These are phyloP conservation scores for Ceratocystis lukuohia DNA, from an alignment of 2,329 filamentous ascomycete species.

Conservation along the genomic window DNA sequence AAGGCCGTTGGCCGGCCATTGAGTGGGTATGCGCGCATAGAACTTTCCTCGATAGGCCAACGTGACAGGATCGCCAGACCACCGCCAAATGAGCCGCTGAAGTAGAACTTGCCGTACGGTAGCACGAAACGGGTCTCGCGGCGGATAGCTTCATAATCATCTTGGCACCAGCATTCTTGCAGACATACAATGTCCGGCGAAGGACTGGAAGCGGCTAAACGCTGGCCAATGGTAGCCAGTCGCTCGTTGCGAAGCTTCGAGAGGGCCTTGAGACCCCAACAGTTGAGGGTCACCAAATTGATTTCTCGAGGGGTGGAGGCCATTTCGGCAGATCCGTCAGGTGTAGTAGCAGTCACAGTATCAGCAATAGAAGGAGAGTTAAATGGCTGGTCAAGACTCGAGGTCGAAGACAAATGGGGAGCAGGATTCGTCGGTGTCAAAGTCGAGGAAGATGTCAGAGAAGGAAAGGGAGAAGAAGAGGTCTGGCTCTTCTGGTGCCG, in stretches of 20 bases:
- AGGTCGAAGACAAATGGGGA: background rate
- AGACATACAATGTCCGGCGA: conserved; percentile 77
- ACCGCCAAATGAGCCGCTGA: conserved; percentile 75
- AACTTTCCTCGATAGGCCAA: conserved; percentile 86
- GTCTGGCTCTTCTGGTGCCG: conserved; percentile 15
- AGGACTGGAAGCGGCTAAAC: conserved; percentile 55
- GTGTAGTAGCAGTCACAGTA: conserved; percentile 12
- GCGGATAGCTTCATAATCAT: conserved; percentile 70
- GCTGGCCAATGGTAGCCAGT: conserved; percentile 68
- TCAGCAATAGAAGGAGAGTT: background rate
- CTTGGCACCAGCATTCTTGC: conserved; percentile 85
- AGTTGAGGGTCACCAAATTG: conserved; percentile 80
- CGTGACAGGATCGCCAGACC: conserved; percentile 78
- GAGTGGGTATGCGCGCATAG: conserved; percentile 75
- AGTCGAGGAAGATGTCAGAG: background rate
- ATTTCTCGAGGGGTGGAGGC: conserved; percentile 36
- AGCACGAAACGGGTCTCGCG: conserved; percentile 58
- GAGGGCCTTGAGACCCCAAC: conserved; percentile 88
- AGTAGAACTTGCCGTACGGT: conserved; percentile 87
- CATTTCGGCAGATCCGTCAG: conserved; percentile 29
- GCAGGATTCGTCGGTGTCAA: background rate
- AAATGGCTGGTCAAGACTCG: conserved; percentile 12
- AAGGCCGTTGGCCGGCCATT: conserved; percentile 90
- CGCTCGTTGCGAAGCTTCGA: conserved; percentile 65
- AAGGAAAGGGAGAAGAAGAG: conserved; percentile 11